phyloP scores from a whole-genome alignment of 2,329 filamentous ascomycete genomes.

The Neurospora crassa region DNA sequence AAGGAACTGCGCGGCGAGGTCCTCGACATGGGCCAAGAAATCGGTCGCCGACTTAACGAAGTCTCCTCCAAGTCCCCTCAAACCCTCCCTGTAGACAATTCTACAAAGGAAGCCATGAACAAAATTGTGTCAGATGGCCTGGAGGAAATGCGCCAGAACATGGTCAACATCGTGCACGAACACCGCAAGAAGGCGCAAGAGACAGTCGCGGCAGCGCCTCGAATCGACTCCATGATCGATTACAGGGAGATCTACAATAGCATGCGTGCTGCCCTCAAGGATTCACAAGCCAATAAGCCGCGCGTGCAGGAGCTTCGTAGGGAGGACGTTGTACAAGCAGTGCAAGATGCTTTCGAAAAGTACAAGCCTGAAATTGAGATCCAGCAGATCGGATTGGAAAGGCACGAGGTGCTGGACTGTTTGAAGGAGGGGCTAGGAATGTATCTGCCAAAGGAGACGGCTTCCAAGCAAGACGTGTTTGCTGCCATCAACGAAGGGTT shows the following conservation, averaged over 20 bases:
- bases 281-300: conserved; percentile 42
- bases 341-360: conserved; percentile 84
- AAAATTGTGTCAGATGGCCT: conserved; percentile 73
- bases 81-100: conserved; percentile 37
- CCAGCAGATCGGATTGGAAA: conserved; percentile 80
- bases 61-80: conserved; percentile 32
- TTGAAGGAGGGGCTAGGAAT: conserved; percentile 77
- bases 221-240: conserved; percentile 48
- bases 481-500: conserved; percentile 78
- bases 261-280: conserved; percentile 64
- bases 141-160: conserved; percentile 71
- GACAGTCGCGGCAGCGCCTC: background rate
- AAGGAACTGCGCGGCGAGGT: conserved; percentile 87
- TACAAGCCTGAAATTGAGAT: conserved; percentile 91
- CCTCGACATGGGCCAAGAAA: conserved; percentile 85
- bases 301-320: conserved; percentile 49
- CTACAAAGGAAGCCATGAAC: conserved; percentile 60
- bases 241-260: conserved; percentile 81
- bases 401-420: conserved; percentile 81
- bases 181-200: conserved; percentile 46
- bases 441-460: conserved; percentile 51
- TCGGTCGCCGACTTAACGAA: conserved; percentile 78
- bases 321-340: conserved; percentile 77
- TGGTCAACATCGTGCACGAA: conserved; percentile 70
- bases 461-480: conserved; percentile 77